These are phyloP conservation scores for Scleromitrula shiraiana DNA, from an alignment of 2,329 filamentous ascomycete genomes.

Conservation along the genomic window DNA sequence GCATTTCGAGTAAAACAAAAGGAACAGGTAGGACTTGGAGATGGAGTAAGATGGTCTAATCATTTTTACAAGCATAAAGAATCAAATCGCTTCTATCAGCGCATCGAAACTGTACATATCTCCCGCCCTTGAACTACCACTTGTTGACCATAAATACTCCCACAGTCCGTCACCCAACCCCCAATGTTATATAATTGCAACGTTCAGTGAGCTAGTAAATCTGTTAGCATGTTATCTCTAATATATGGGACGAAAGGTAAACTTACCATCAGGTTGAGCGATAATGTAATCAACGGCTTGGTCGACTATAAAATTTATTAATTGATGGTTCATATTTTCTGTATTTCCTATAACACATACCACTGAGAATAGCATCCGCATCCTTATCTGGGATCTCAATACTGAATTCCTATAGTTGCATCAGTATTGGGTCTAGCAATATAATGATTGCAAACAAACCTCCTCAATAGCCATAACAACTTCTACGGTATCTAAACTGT, in stretches of 20 bases:
- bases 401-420: constrained; percentile 47
- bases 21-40: constrained; percentile 2
- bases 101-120: constrained; percentile 26
- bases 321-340: neutral
- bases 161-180: constrained; percentile 6
- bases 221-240: neutral
- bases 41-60: constrained; percentile 29
- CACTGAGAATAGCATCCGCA: constrained; percentile 67
- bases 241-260: neutral
- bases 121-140: constrained; percentile 15
- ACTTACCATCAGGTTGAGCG: constrained; percentile 65
- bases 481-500: constrained; percentile 97
- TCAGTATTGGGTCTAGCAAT: constrained; percentile 18
- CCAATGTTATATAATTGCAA: constrained; percentile 25
- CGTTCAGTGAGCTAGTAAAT: constrained; percentile 27
- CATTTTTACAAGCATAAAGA: constrained; percentile 30
- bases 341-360: constrained; percentile 39
- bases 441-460: constrained; percentile 38
- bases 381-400: constrained; percentile 78
- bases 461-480: constrained; percentile 99
- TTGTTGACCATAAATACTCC: constrained; percentile 15
- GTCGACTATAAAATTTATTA: constrained; percentile 45
- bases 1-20: constrained; percentile 4
- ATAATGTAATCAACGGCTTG: constrained; percentile 71
- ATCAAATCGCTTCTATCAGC: constrained; percentile 23